Evolutionary conservation across 129 eudicot genomes (phyloP).

Genomic region (Silybum marianum): DNA sequence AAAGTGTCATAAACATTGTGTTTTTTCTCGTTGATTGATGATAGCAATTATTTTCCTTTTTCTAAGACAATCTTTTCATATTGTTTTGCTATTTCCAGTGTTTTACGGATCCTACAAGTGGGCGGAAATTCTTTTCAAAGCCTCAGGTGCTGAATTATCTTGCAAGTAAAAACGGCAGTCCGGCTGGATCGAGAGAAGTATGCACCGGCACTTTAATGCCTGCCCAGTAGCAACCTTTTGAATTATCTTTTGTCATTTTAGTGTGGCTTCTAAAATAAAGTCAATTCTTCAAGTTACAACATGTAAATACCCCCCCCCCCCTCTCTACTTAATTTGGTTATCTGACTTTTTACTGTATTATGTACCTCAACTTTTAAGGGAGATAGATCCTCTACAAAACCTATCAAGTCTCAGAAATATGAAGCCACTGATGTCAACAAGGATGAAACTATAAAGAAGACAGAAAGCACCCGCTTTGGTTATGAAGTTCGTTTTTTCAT

Average conservation of each 20-base stretch:
- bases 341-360: conserved; percentile 28
- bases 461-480: conserved; percentile 17
- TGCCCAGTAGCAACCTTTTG: conserved; percentile 24
- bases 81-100: conserved; percentile 34
- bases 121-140: conserved; percentile 59
- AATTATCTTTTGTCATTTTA: conserved; percentile 24
- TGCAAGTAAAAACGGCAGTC: conserved; percentile 13
- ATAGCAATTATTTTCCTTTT: too few relatives aligned
- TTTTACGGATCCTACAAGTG: conserved; percentile 41
- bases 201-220: conserved; percentile 19
- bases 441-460: conserved; percentile 18
- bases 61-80: not conserved
- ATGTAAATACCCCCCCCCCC: not conserved
- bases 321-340: not conserved
- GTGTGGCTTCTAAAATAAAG: not conserved
- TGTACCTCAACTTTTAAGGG: conserved; percentile 23
- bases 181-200: conserved; percentile 30
- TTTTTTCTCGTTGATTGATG: too few relatives aligned
- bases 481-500: conserved; percentile 38
- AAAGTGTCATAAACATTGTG: not conserved
- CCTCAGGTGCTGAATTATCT: conserved; percentile 44
- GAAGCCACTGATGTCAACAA: conserved; percentile 17
- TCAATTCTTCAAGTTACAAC: not conserved
- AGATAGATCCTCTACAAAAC: conserved; percentile 29
- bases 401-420: conserved; percentile 23